Conservation (phyloP, 306 rosid genomes). For the Trifolium fragiferum region DNA sequence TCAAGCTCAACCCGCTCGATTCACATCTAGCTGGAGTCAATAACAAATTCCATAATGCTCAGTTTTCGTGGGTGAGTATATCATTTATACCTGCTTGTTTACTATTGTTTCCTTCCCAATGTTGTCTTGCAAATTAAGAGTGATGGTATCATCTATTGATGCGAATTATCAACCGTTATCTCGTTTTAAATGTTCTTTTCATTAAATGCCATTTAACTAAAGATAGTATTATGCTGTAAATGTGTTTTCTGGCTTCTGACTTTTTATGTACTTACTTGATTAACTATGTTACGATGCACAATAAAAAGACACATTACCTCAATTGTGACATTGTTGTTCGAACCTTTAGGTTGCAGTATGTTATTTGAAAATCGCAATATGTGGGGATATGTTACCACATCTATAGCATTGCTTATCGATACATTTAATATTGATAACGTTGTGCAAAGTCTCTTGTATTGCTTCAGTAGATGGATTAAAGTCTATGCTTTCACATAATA, state of each 20-base stretch:
- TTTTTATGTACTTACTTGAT: background rate
- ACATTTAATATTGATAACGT: background rate
- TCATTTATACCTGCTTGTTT: slow-evolving; percentile 3
- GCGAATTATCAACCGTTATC: background rate
- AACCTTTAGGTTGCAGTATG: slow-evolving; percentile 20
- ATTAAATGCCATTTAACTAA: background rate
- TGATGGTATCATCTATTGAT: background rate
- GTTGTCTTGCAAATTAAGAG: slow-evolving; percentile 19
- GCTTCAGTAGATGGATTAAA: background rate
- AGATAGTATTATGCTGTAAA: background rate
- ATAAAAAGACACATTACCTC: background rate
- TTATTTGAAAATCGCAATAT: background rate
- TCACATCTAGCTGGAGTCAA: slow-evolving; percentile 87
- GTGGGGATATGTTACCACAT: background rate
- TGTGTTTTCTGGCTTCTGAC: background rate
- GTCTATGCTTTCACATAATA: background rate
- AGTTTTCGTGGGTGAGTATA: slow-evolving; percentile 92
- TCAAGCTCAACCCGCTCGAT: slow-evolving; percentile 92
- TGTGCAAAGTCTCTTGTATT: slow-evolving; percentile 2
- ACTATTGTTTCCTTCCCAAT: slow-evolving; percentile 8
- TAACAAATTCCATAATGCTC: slow-evolving; percentile 88
- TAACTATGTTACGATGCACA: background rate
- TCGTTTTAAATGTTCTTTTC: background rate
- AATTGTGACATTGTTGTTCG: background rate
- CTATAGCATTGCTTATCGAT: background rate